Evolutionary conservation across 192 early-diverging fungal genomes (phyloP), one percentile per base, ranked within the genome.

Genomic region (Gonapodya sp.): DNA sequence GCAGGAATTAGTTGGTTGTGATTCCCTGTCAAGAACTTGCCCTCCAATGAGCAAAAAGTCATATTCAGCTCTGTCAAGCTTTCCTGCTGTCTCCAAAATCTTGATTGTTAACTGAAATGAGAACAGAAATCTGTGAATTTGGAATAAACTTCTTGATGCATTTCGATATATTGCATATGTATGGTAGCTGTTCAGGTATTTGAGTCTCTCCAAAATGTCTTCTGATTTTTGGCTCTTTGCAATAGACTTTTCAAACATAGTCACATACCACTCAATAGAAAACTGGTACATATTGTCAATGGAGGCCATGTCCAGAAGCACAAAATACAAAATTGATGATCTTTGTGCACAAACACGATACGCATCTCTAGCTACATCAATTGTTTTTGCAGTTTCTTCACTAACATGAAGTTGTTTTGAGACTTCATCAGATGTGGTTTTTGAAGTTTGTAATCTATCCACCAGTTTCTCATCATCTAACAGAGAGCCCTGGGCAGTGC

Each of bases 221-320:
- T 91, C 90, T 36, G 83, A 85, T 30, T 84, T 73, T 82, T 91
- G 89, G 80, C 89, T 88, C 24, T 64, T 91, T 31, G 80, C 75
- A 73, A 91, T 91, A 8, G 90, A 91, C 77, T 88, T 88, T 64
- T 90, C 90, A 83, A 91, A 91, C 80, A 91, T 74, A 30, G 91
- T 89, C 24, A 91, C 84, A 82, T 91, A 91, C 31, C 89, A 83
- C 77, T 91, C 90, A 36, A 91, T 79, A 1, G 89, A 91, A 79
- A 91, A 91, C 78, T 91, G 90, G 80, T 91, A 91, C 90, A 91
- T 91, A n/a, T 89, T 88, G 84, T 91, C 90, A 64, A 64, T 64
- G 30, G 89, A 82, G 0, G 90, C 82, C 35, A 91, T 82, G 73
- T 91, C 90, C 35, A 88, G 87, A 24, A 91, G 83, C 31, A 91